Base-by-base conservation (phyloP, 805 yeast species). In the Nakazawaea ernobii region DNA sequence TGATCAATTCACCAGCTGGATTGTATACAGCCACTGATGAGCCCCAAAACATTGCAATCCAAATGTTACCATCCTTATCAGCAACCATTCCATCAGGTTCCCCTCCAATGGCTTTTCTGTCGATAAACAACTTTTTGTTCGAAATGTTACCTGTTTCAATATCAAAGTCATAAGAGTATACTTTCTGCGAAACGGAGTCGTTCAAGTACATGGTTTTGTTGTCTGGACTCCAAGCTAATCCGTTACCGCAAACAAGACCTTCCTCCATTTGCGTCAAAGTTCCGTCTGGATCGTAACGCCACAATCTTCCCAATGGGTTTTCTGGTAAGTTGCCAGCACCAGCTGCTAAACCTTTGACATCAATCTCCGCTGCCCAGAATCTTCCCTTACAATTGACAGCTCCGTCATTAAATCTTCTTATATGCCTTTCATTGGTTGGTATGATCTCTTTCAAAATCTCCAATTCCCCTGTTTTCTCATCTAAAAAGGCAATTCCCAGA, bases 341-440 rank as follows among this genome's bases (percentile, higher is more conserved):
- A 15, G 42, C 46, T 6, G 57, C 46, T 24, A 60, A 51, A 11
- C 59, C 59, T 30, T 48, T 45, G 38, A 53, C 54, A 43, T 64
- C 68, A 32, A 63, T 57, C 52, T 65, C 69, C 13, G 64, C 65
- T 26, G 77, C 80, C 80, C 80, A 73, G 52, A 69, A 67, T 27
- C 77, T 55, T n/a, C 77, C 77, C 37, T 57, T 58, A 35, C 63
- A 55, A 10, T 76, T 77, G 2, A 53, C 54, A 6, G 50, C 54
- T 24, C 56, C 56, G 28, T 53, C 56, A 39, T 53, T 53, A 49
- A 53, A 52, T 15, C 56, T 53, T 39, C 62, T 47, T 38, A 50
- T 50, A 24, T 48, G 42, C 35, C 64, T 57, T 24, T 61, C 65
- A 8, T 40, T 11, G 2, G 42, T 33, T 13, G 65, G 64, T 33